These are phyloP conservation scores for Clonostachys chloroleuca DNA, from an alignment of 2,329 filamentous ascomycete genomes.

Conservation along the genomic window DNA sequence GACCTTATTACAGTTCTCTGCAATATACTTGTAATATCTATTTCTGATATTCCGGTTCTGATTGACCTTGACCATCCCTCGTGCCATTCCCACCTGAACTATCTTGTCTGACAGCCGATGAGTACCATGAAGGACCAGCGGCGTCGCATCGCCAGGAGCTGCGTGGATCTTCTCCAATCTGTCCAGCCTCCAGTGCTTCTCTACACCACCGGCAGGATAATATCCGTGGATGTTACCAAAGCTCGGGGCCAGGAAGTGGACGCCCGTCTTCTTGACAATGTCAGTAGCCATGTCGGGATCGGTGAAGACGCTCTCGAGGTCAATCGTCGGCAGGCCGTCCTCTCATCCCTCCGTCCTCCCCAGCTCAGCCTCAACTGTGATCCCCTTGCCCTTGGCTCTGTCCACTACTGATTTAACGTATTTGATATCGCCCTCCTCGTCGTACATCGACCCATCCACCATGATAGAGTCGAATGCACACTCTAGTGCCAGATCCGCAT, in stretches of 20 bases:
- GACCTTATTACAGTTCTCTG: too few relatives aligned
- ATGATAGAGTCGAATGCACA: slow-evolving; percentile 67
- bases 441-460: slow-evolving; percentile 73
- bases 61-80: slow-evolving; percentile 44
- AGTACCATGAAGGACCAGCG: slow-evolving; percentile 48
- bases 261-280: slow-evolving; percentile 66
- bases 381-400: slow-evolving; percentile 56
- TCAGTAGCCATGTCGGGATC: slow-evolving; percentile 66
- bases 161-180: slow-evolving; percentile 8
- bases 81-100: too few relatives aligned
- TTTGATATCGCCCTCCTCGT: slow-evolving; percentile 63
- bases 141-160: slow-evolving; percentile 28
- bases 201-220: slow-evolving; percentile 63
- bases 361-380: slow-evolving; percentile 61
- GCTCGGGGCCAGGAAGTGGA: too few relatives aligned
- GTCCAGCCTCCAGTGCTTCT: slow-evolving; percentile 52
- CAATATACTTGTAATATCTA: too few relatives aligned
- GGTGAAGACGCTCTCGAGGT: slow-evolving; percentile 49
- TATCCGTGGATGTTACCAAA: slow-evolving; percentile 76
- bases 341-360: slow-evolving; percentile 42
- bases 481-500: slow-evolving; percentile 51
- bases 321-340: slow-evolving; percentile 57
- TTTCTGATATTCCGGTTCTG: too few relatives aligned
- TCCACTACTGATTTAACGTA: slow-evolving; percentile 59
- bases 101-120: slow-evolving; percentile 45